Evolutionary conservation across 345 rosid genomes (phyloP), one percentile per base, ranked within the genome.

Genomic region (Ailanthus altissimus): DNA sequence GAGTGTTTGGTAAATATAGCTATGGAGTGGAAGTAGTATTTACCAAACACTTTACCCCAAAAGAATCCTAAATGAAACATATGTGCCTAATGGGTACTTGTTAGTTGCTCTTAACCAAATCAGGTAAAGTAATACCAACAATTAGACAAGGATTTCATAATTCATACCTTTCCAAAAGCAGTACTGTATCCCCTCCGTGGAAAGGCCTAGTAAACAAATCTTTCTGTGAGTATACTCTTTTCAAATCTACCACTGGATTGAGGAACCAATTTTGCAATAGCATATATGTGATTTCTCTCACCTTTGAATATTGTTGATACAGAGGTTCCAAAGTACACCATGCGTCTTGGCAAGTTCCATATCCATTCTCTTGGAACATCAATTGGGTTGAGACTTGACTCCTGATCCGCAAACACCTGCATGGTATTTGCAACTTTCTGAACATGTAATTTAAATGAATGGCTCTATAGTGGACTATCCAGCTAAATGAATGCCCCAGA

Each of bases 341-440:
- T 82, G 76, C 93, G 82, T 81, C 95, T 85, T 11, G 92, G 90
- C 78, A 94, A 85, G 69, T 89, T 86, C 98, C 97, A 94, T 75
- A 94, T 75, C 89, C 84, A 88, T 64, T 81, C 75, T 84, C 97
- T 88, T 79, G 94, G 97, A 76, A 94, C 93, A 65, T 83, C 84
- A 42, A 94, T 84, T 54, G 98, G 98, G 40, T 83, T 83, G 80
- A 89, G 70, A 84, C 98, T 94, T 1, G 98, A 88, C 21, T 79
- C 89, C 69, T 94, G 94, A 81, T 93, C 98, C 59, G 98, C 97
- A 71, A 92, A 94, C 73, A 94, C 80, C 98, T 94, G 96, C 79
- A 78, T 70, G 66, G 59, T 49, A 78, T 71, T 77, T 26, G 62
- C 82, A 76, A 67, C 62, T 9, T 16, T 64, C 9, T 51, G 65